Base-by-base conservation (phyloP, 306 rosid genomes). In the Gastrolobium villosum region DNA sequence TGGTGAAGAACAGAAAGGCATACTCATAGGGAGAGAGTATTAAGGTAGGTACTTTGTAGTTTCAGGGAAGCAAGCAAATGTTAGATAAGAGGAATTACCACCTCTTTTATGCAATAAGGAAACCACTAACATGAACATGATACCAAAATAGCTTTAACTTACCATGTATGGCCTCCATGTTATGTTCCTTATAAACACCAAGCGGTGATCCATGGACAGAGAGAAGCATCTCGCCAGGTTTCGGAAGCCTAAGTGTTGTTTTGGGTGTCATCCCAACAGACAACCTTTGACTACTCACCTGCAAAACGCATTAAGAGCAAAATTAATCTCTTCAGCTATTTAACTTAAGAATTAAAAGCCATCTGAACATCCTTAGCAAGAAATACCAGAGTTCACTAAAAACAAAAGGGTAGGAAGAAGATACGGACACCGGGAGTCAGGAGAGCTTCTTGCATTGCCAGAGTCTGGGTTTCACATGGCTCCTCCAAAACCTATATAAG, bases 161-260 rank as follows among this genome's bases (percentile, higher is more conserved):
- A 94, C 99, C 97, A 30, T 84, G 50, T 78, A 94, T 90, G 63
- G 99, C 91, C 88, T 90, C 97, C 99, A 95, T 90, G 90, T 90
- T 90, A 63, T 92, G 88, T 68, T 92, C 99, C 86, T 83, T 90
- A 86, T 36, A 95, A 84, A 91, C 90, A 43, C 98, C 97, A 56
- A 91, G 93, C 45, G 96, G 99, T 39, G 99, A 92, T 75, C 98
- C 98, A 79, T 85, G 96, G 54, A 95, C 92, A 48, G 97, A 95
- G 69, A 95, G 84, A 80, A 95, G 96, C 85, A 90, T 86, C 91
- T 95, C 99, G 7, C 99, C 98, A 34, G 88, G 92, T 82, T 91
- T 92, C 39, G 98, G 99, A 34, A 81, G 78, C 84, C 96, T 74
- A n/a, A 80, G 81, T 13, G 94, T 20, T 20, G 26, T 89, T 87